Evolutionary conservation across 768 basidiomycete genomes (phyloP).

Genomic region (Lepiota subincarnata): DNA sequence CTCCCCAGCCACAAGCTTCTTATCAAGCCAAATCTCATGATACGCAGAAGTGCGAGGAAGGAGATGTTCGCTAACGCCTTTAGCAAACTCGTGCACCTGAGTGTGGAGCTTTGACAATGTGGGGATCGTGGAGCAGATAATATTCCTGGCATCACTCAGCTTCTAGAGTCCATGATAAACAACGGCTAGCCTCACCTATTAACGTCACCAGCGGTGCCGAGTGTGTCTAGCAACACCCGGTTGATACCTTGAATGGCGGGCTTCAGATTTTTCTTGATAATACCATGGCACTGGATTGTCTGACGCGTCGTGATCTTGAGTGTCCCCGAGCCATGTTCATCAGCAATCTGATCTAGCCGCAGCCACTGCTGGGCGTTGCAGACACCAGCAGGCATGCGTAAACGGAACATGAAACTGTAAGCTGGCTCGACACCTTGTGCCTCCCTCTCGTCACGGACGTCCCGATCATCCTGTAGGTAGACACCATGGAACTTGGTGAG

Average conservation of each 20-base stretch:
- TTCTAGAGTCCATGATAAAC: background rate
- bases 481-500: constrained; percentile 98
- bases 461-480: constrained; percentile 96
- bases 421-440: constrained; percentile 92
- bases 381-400: constrained; percentile 93
- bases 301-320: constrained; percentile 97
- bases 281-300: constrained; percentile 99
- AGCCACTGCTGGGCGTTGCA: constrained; percentile 92
- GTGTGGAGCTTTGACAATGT: constrained; percentile 81
- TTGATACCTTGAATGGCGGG: constrained; percentile 97
- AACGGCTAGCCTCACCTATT: constrained; percentile 59
- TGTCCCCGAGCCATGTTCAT: constrained; percentile 89
- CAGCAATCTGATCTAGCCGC: constrained; percentile 92
- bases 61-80: constrained; percentile 77
- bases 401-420: constrained; percentile 98
- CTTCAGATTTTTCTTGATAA: constrained; percentile 96
- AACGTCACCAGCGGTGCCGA: constrained; percentile 98
- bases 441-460: constrained; percentile 95
- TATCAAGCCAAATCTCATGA: constrained; percentile 99
- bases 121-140: constrained; percentile 89
- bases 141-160: constrained; percentile 53
- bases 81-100: constrained; percentile 81
- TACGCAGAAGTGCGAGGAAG: constrained; percentile 91
- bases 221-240: constrained; percentile 82
- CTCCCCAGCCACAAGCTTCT: constrained; percentile 92